Evolutionary conservation across 345 rosid species (phyloP), one percentile per base, ranked within the genome.

Genomic region (Pistacia integerrima): DNA sequence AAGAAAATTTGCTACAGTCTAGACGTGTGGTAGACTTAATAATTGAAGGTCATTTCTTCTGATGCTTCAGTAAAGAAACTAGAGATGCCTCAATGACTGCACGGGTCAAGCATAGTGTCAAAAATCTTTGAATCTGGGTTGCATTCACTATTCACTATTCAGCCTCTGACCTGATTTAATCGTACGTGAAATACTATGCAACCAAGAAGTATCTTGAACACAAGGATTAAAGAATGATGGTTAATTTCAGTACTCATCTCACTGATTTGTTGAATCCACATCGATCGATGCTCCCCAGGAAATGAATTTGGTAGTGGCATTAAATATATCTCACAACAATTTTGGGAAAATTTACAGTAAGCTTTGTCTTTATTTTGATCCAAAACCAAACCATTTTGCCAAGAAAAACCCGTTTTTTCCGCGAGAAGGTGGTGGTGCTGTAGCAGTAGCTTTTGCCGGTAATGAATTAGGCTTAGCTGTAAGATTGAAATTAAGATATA

Each of bases 381-480:
- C 89, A 67, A 84, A 82, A 65, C 89, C 89, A 78, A 88, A 89
- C 87, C 88, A 88, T 67, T 79, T 87, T 67, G 91, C 86, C 17
- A 88, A 80, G 84, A 83, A 89, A 78, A 79, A 86, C 77, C 66
- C 84, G 60, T 80, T 89, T 80, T 91, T 89, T 68, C 89, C 88
- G 4, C 81, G 76, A 76, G 85, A 70, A 25, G 69, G 67, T 56
- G 64, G 68, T 28, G 74, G 75, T 70, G 76, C 71, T 25, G 73
- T 54, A 46, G 60, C n/a, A n/a, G 82, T 77, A 44, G 80, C 69
- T 54, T 80, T 69, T 10, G 63, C 74, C 14, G 85, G 83, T 63
- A 35, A 41, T 74, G 83, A 10, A 49, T 67, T 75, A 64, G 68
- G 87, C 78, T 86, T 88, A 65, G 59, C 88, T 82, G 85, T 79